Evolutionary conservation across 148 eudicot genomes (phyloP), one percentile per base, ranked within the genome.

Genomic region (Rhododendron williamsianum): DNA sequence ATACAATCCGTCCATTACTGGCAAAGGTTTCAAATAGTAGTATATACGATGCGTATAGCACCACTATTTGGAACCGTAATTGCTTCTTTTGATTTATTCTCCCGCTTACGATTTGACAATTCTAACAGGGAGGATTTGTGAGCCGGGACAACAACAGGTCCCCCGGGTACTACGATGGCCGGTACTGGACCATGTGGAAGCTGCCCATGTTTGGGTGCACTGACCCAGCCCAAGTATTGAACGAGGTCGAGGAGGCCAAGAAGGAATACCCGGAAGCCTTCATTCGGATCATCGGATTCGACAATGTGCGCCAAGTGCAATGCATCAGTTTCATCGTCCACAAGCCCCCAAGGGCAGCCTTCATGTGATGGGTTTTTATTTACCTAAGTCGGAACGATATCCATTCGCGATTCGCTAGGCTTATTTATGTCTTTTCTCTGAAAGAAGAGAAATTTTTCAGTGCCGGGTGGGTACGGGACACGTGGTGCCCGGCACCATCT

Each of bases 161-260:
- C 9, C 98, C 95, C 4, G 98, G 98, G 25, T 95, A 95, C 97
- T 94, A 95, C 19, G 98, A 95, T 45, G 95, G 98, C 0, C 89
- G 98, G 0, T 92, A 93, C 92, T 95, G 98, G 96, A 91, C 95
- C 0, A 95, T 95, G 98, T 95, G 98, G 98, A 95, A 95, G 93
- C 83, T 93, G 65, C 97, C 95, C 87, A 92, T 94, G 95, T 94
- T 82, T 81, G 95, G 97, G 1, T 91, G 94, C 95, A 94, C 92
- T 0, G 95, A 93, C 86, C 73, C 92, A 0, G 0, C 81, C 16
- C 95, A 92, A 56, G 95, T 94, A 27, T 5, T 90, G 21, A 74
- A 67, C n/a, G 97, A 92, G 90, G 49, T 94, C 0, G 89, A 83
- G 15, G 94, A 93, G 84, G 73, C 74, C 92, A 80, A 74, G 81